These are phyloP conservation scores for Mucor saturninus DNA, from an alignment of 371 early-diverging fungal species.

Conservation along the genomic window DNA sequence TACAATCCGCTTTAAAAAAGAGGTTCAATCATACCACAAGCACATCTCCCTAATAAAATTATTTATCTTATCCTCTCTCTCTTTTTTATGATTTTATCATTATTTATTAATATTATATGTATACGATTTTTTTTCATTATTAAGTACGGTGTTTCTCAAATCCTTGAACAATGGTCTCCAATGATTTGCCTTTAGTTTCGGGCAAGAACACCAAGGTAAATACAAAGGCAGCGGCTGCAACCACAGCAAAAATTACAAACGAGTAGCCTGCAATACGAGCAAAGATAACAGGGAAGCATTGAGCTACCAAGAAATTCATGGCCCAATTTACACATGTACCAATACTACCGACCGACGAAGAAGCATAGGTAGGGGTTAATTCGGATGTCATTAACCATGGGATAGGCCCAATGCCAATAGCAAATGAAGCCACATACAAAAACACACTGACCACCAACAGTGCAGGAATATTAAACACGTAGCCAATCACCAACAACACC, in stretches of 20 bases:
- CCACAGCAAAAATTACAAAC: conserved; percentile 65
- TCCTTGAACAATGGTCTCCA: conserved; percentile 58
- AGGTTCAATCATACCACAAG: neutral
- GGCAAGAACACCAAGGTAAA: conserved; percentile 61
- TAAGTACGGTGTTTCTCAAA: conserved; percentile 2
- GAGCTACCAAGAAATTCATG: conserved; percentile 53
- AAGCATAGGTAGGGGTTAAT: conserved; percentile 66
- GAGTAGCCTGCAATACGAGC: conserved; percentile 62
- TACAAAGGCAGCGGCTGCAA: conserved; percentile 24
- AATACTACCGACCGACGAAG: conserved; percentile 53
- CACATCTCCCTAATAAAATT: neutral
- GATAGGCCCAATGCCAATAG: conserved; percentile 82
- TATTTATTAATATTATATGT: neutral
- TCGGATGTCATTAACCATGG: conserved; percentile 80
- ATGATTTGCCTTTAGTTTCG: conserved; percentile 74
- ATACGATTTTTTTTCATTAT: neutral
- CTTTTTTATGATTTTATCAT: neutral
- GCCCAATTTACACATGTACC: conserved; percentile 69
- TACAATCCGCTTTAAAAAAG: conserved; percentile 13
- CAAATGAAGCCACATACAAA: conserved; percentile 78
- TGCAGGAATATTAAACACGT: conserved; percentile 45
- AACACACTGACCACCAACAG: conserved; percentile 70
- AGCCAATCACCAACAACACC: conserved; percentile 60
- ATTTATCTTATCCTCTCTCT: neutral
- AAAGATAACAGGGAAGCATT: conserved; percentile 65